Evolutionary conservation across 2,329 filamentous ascomycete genomes (phyloP).

Genomic region (Aspergillus unguis): DNA sequence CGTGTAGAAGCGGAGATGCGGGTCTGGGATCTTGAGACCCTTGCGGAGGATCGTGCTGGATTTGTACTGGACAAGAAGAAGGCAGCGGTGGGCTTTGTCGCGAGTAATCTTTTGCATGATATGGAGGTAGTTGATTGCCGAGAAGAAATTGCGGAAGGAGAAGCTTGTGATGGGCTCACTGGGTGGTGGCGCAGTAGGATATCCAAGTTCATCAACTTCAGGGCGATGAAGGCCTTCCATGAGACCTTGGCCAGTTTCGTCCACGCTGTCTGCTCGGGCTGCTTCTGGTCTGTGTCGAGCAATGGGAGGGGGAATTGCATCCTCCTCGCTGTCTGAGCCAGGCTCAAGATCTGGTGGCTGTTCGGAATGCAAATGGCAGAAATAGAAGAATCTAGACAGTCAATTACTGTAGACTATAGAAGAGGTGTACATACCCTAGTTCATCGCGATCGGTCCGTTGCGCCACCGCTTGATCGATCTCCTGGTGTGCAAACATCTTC

Average conservation of each 20-base stretch:
- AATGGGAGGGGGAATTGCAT: conserved; percentile 82
- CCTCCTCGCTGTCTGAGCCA: conserved; percentile 55
- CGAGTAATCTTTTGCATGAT: conserved; percentile 98
- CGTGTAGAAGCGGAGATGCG: conserved; percentile 83
- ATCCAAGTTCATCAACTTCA: conserved; percentile 82
- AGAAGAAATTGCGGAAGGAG: conserved; percentile 92
- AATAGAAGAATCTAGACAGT: conserved; percentile 73
- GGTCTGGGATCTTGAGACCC: conserved; percentile 84
- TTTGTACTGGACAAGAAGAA: conserved; percentile 94
- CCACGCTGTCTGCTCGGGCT: conserved; percentile 24
- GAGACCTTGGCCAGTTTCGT: conserved; percentile 24
- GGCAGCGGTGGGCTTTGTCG: conserved; percentile 88
- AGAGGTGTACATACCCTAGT: conserved; percentile 58
- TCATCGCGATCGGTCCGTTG: conserved; percentile 79
- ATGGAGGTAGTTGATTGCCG: conserved; percentile 89
- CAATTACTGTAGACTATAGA: conserved; percentile 1
- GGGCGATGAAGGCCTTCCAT: conserved; percentile 38
- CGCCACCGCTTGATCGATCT: conserved; percentile 85
- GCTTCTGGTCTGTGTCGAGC: conserved; percentile 51
- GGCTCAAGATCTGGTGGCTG: conserved; percentile 45
- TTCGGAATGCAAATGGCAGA: conserved; percentile 72
- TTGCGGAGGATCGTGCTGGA: conserved; percentile 89
- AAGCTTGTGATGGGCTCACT: conserved; percentile 75
- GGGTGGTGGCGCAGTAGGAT: conserved; percentile 67
- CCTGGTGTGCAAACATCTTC: conserved; percentile 91